Evolutionary conservation across 352 stramenopile species (phyloP).

Genomic region (Pythium volutum): DNA sequence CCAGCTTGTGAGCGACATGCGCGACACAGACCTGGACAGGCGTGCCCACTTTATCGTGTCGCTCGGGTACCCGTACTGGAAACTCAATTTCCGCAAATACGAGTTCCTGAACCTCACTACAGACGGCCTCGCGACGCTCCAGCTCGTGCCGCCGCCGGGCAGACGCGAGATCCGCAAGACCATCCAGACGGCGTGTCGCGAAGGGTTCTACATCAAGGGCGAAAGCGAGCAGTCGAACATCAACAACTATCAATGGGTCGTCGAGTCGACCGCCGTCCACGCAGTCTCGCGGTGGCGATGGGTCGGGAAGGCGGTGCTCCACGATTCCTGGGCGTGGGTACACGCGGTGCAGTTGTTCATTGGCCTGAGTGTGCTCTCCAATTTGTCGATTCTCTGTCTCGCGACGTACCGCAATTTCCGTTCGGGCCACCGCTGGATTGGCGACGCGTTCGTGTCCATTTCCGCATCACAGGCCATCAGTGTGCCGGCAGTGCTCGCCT

Average conservation of each 20-base stretch:
- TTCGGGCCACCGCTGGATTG: constrained; percentile 15
- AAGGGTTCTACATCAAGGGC: constrained; percentile 22
- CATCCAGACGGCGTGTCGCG: constrained; percentile 10
- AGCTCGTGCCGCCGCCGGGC: background rate
- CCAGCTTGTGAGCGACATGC: constrained; percentile 19
- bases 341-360: constrained; percentile 26
- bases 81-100: constrained; percentile 11
- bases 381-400: constrained; percentile 17
- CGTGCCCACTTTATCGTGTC: constrained; percentile 3
- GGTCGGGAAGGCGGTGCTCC: constrained; percentile 1
- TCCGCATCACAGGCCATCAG: constrained; percentile 8
- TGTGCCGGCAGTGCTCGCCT: background rate
- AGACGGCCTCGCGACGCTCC: constrained; percentile 1
- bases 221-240: constrained; percentile 24
- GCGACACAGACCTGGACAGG: background rate
- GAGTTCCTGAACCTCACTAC: background rate
- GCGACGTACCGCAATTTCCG: constrained; percentile 14
- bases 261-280: background rate
- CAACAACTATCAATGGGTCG: constrained; percentile 16
- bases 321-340: constrained; percentile 26
- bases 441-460: constrained; percentile 24
- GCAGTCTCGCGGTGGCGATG: constrained; percentile 6
- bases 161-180: constrained; percentile 1
- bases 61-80: constrained; percentile 13
- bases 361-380: constrained; percentile 11